Conservation (phyloP, 2,329 filamentous ascomycete genomes). For the Lasiodiplodia citricola region DNA sequence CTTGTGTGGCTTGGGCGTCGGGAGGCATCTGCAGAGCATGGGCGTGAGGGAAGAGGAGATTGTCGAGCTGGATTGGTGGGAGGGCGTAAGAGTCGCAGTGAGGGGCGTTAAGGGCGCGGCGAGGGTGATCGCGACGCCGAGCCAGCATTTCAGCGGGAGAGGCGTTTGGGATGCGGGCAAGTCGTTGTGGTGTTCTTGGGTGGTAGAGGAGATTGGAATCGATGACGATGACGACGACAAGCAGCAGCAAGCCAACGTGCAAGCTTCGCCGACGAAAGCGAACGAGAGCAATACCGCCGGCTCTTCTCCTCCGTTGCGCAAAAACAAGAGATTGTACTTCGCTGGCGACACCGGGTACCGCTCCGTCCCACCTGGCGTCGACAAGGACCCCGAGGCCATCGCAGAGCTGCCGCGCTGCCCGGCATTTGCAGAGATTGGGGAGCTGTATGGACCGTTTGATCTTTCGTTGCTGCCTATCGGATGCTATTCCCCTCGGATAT, state of each 20-base stretch:
- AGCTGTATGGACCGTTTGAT: conserved; percentile 55
- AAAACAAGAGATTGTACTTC: conserved; percentile 45
- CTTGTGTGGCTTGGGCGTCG: conserved; percentile 50
- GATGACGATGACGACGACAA: neutral
- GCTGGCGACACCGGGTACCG: conserved; percentile 57
- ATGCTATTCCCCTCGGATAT: conserved; percentile 51
- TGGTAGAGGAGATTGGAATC: conserved; percentile 39
- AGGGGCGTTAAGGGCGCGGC: conserved; percentile 44
- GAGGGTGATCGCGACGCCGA: conserved; percentile 52
- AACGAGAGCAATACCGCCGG: neutral
- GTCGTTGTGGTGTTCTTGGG: conserved; percentile 57
- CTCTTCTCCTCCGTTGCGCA: neutral
- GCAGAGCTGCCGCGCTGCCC: conserved; percentile 51
- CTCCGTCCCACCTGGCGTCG: conserved; percentile 37
- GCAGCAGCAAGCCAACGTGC: no score
- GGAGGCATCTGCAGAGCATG: conserved; percentile 44
- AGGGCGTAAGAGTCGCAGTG: conserved; percentile 45
- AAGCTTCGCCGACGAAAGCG: neutral
- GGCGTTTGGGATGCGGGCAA: conserved; percentile 46
- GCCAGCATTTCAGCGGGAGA: conserved; percentile 55
- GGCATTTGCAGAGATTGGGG: conserved; percentile 54
- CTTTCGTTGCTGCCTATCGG: conserved; percentile 57
- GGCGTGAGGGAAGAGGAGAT: conserved; percentile 47
- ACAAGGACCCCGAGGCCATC: conserved; percentile 37
- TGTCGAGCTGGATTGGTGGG: conserved; percentile 59